These are phyloP conservation scores for Neurospora sp. DNA, from an alignment of 495 filamentous ascomycete species.

Conservation along the genomic window DNA sequence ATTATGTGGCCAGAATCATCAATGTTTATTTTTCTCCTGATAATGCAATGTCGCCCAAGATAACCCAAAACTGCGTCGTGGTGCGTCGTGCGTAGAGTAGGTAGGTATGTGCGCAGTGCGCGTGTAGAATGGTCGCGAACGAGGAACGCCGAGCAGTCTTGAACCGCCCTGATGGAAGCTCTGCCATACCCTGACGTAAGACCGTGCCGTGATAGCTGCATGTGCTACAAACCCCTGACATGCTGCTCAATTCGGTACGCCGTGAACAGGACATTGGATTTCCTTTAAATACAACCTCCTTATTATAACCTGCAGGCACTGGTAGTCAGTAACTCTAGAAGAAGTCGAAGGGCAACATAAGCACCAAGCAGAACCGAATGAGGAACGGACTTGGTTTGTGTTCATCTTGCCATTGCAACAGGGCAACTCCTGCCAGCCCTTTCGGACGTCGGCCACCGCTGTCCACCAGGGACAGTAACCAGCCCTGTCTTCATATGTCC, in stretches of 20 bases:
- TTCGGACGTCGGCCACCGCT: neutral
- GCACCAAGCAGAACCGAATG: neutral
- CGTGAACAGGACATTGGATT: neutral
- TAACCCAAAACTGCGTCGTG: neutral
- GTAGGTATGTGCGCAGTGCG: neutral
- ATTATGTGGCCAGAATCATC: neutral
- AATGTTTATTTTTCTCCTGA: neutral
- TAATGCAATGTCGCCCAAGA: neutral
- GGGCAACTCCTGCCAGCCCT: neutral
- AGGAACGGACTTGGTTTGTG: neutral
- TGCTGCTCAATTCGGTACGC: neutral
- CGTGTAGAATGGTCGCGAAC: neutral
- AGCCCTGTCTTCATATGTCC: neutral
- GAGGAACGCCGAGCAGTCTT: neutral
- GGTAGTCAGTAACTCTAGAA: neutral
- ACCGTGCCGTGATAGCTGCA: neutral
- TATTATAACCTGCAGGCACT: neutral
- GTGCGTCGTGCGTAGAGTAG: neutral
- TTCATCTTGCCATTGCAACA: neutral
- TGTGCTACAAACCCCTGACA: neutral
- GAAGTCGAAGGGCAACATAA: neutral
- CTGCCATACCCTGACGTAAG: neutral
- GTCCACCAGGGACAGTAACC: neutral
- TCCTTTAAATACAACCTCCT: neutral
- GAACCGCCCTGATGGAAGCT: neutral